A percentile compares a stretch with the other conserved stretches of the same genome.
These are phyloP conservation scores for Cladosporium sp. DNA, from an alignment of 2,329 filamentous ascomycete genomes.

Conservation along the genomic window DNA sequence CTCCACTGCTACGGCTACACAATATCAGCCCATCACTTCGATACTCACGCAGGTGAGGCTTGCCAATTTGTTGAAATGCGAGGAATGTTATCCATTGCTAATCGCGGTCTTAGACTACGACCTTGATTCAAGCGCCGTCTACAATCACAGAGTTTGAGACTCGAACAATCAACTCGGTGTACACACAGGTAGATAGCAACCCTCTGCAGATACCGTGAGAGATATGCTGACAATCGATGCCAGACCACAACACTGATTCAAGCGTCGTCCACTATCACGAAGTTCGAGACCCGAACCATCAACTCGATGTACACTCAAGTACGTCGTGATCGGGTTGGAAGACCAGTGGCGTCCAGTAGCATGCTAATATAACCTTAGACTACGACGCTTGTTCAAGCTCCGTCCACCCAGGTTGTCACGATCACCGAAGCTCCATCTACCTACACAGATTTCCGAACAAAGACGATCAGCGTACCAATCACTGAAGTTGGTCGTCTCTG, in stretches of 20 bases:
- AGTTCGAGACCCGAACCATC: background rate
- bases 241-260: background rate
- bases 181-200: background rate
- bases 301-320: background rate
- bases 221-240: background rate
- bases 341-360: background rate
- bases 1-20: background rate
- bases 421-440: constrained; percentile 1
- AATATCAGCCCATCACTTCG: background rate
- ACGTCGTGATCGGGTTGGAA: background rate
- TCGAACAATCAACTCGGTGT: background rate
- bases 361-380: background rate
- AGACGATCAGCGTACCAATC: background rate
- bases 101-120: background rate
- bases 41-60: background rate
- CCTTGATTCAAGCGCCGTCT: background rate
- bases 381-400: constrained; percentile 1
- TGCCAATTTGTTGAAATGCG: background rate
- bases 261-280: background rate
- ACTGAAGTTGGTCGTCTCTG: background rate
- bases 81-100: background rate
- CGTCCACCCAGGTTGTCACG: constrained; percentile 2
- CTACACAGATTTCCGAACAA: background rate
- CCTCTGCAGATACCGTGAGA: background rate
- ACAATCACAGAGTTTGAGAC: background rate